Evolutionary conservation across 345 rosid species (phyloP).

Genomic region (Leavenworthia alabamica): DNA sequence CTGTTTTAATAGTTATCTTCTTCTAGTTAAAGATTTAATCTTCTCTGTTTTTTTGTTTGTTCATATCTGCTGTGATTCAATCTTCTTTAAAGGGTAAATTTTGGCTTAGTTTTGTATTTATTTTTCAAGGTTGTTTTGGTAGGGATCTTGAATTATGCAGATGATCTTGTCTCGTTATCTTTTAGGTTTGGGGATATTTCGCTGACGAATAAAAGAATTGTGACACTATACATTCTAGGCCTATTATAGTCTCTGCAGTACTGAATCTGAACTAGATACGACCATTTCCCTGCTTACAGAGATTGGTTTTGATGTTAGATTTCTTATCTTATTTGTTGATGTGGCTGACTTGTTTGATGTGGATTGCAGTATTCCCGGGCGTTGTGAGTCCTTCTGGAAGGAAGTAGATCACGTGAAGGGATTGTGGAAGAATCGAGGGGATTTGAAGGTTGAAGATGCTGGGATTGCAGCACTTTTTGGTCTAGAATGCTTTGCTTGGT

Average conservation of each 20-base stretch:
- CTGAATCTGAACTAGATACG: too few relatives aligned
- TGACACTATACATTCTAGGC: too few relatives aligned
- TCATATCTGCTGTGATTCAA: not conserved
- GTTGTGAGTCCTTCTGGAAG: slow-evolving; percentile 52
- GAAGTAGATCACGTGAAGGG: slow-evolving; percentile 50
- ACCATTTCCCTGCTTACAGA: too few relatives aligned
- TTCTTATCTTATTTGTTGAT: too few relatives aligned
- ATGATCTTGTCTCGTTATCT: not conserved
- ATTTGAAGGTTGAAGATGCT: slow-evolving; percentile 58
- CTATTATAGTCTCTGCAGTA: too few relatives aligned
- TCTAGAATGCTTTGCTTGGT: slow-evolving; percentile 71
- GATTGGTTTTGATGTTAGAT: too few relatives aligned
- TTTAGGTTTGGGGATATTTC: not conserved
- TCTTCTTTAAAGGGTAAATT: too few relatives aligned
- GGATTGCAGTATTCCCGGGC: slow-evolving; percentile 49
- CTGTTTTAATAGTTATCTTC: too few relatives aligned
- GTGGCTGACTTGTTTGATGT: slow-evolving; percentile 2
- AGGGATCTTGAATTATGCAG: not conserved
- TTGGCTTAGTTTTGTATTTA: not conserved
- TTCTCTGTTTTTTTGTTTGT: too few relatives aligned
- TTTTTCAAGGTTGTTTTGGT: not conserved
- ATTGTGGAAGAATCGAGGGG: slow-evolving; percentile 51
- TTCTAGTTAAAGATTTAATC: too few relatives aligned
- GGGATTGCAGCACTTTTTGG: slow-evolving; percentile 62
- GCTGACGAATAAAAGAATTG: not conserved